Evolutionary conservation across 257 asterid species (phyloP).

Genomic region (Lavandula angustifolia): DNA sequence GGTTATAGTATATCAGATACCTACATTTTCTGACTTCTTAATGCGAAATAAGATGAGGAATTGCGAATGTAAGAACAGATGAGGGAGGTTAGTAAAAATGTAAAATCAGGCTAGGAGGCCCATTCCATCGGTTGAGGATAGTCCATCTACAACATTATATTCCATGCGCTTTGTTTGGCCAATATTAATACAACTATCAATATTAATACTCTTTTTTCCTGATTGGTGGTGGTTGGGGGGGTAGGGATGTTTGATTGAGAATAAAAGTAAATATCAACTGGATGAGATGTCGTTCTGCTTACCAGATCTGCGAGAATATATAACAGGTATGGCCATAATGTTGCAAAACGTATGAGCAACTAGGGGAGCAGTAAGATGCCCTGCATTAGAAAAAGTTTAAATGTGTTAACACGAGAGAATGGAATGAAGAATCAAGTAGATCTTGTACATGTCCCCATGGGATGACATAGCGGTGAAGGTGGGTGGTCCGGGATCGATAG

Average conservation of each 20-base stretch:
- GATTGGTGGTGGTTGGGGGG: too few relatives aligned
- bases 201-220: background rate
- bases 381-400: constrained; percentile 43
- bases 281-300: constrained; percentile 31
- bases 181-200: background rate
- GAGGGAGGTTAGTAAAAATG: background rate
- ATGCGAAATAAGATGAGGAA: background rate
- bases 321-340: constrained; percentile 56
- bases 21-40: background rate
- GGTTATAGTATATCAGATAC: background rate
- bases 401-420: constrained; percentile 5
- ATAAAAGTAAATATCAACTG: constrained; percentile 3
- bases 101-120: constrained; percentile 14
- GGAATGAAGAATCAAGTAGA: background rate
- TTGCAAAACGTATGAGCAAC: constrained; percentile 91
- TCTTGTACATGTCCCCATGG: too few relatives aligned
- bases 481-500: too few relatives aligned
- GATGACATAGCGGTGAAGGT: too few relatives aligned
- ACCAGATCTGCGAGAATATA: constrained; percentile 67
- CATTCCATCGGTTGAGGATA: background rate
- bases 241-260: background rate
- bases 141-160: background rate
- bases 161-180: background rate
- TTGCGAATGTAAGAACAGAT: background rate
- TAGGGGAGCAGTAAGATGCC: constrained; percentile 76